Base-by-base conservation (phyloP, 1,284 basidiomycete species). In the Golubevia pallescens region DNA sequence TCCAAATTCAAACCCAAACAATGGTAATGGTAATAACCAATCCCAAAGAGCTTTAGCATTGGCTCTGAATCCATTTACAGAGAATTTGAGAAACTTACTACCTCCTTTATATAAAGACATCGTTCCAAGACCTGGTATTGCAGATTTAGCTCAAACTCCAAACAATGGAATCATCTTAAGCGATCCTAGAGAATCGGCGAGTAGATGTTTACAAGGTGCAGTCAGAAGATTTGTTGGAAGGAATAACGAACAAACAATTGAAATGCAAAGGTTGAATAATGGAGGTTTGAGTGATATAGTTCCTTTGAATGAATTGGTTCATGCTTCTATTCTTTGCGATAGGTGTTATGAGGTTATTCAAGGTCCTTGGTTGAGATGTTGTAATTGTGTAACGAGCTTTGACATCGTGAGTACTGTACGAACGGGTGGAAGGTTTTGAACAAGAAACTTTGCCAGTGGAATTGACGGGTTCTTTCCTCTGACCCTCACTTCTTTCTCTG, bases 311-410 rank as follows among this genome's bases (percentile, higher is more conserved):
- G 32, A 54, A 10, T 57, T 69, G 6, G 66, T 69, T 7, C 67
- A 69, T 51, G 60, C 67, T 6, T 66, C 60, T 53, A 69, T 67
- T 20, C 55, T 69, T 23, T 69, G 67, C 58, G 67, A 69, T 54
- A 63, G 54, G 48, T 69, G 67, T 56, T 69, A 62, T 55, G 60
- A 59, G 24, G 38, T 68, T 7, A 58, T 69, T 54, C 34, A 66
- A 23, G 63, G 64, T 10, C 10, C 51, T n/a, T 69, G 67, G 67
- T 58, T 62, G 51, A 58, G 67, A 38, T 69, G 67, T 53, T 66
- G 67, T 34, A 65, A 67, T 28, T 69, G 67, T 57, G 61, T 56
- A 8, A 54, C 67, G n/a, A 62, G 60, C 1, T 62, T 60, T 52
- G 67, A 69, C 57, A 23, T 69, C 10, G 34, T 38, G 3, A 38